Base-by-base conservation (phyloP, 129 eudicot species). In the Flaveria sonorensis region DNA sequence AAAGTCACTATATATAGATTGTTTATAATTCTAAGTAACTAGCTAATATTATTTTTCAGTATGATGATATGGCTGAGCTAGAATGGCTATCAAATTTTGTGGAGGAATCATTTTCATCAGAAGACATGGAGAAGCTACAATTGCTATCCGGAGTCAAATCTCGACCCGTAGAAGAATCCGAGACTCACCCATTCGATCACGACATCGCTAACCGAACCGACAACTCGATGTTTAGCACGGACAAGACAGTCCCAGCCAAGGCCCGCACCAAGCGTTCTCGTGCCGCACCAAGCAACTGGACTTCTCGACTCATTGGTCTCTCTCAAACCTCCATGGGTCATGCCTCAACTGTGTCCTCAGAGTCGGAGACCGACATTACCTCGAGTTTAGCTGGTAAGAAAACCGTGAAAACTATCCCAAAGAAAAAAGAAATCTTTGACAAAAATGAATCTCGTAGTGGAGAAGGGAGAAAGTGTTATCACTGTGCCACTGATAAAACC, bases 221-320 rank as follows among this genome's bases (percentile, higher is more conserved):
- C 67, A 66, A 72, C 57, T 60, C 85, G 7, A 68, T 70, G 11
- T 83, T 90, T 77, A 65, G 70, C 60, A 79, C 89, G 50, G 89
- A 88, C 26, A 68, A 74, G 78, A 14, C 91, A 10, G 89, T 87
- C 67, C 98, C 96, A 14, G 96, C 78, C 59, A 92, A 92, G 85
- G 98, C 98, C 13, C 98, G 98, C 2, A 92, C 93, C 90, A 92
- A 92, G 83, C 93, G 96, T 56, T 85, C 96, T 26, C 93, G 96
- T 39, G 85, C 90, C 0, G 93, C 98, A 71, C 92, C 98, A 7
- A 71, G 88, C 71, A 88, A 81, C 40, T 92, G 98, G 98, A 59
- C 89, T 10, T 92, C 98, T 7, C 92, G 96, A 47, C 92, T 88
- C 23, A 74, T 77, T 14, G 85, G 65, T 18, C 85, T 92, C 71